Evolutionary conservation across 2,329 filamentous ascomycete species (phyloP).

Genomic region (Cladophialophora psammophila): DNA sequence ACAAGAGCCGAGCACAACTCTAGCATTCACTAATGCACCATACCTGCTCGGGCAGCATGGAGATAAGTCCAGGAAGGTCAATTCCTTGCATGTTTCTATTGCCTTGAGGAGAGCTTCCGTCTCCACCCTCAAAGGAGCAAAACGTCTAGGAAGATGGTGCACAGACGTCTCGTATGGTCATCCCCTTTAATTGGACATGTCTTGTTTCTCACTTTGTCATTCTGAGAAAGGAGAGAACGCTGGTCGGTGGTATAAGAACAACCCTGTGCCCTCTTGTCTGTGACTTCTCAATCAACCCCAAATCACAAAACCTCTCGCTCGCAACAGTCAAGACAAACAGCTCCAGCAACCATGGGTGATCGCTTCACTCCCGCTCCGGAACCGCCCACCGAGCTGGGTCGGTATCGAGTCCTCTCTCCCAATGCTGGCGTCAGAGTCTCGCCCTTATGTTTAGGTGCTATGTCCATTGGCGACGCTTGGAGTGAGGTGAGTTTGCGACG

Average conservation of each 20-base stretch:
- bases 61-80: neutral
- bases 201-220: neutral
- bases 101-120: neutral
- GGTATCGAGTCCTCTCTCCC: slow-evolving; percentile 71
- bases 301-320: neutral
- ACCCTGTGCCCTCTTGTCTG: neutral
- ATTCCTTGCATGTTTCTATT: neutral
- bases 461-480: slow-evolving; percentile 51
- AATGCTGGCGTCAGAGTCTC: slow-evolving; percentile 71
- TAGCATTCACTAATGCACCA: neutral
- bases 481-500: slow-evolving; percentile 43
- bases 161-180: neutral
- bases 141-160: neutral
- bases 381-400: slow-evolving; percentile 67
- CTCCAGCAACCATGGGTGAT: slow-evolving; percentile 8
- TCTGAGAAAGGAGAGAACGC: neutral
- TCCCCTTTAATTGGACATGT: neutral
- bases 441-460: slow-evolving; percentile 59
- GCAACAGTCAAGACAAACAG: neutral
- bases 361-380: slow-evolving; percentile 54
- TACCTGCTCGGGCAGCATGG: neutral
- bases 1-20: neutral
- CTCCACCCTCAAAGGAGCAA: neutral
- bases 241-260: neutral
- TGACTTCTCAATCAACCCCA: neutral